Percentiles rank a stretch among this genome's conserved stretches.
These are phyloP conservation scores for Rhododendron ovatum DNA, from an alignment of 148 eudicot genomes.

Conservation along the genomic window DNA sequence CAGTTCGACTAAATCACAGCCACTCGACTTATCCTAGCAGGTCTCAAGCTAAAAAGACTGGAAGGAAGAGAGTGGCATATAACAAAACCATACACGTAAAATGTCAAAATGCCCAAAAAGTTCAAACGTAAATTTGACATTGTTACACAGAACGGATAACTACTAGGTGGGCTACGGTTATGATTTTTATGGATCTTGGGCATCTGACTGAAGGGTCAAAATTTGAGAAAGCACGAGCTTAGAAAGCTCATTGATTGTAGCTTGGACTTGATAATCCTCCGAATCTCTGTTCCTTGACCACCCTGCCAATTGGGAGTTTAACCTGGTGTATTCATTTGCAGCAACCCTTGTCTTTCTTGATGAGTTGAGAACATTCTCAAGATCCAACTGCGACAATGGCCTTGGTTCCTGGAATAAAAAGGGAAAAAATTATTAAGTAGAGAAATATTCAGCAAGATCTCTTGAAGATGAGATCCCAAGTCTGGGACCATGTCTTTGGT, in stretches of 20 bases:
- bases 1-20: not conserved
- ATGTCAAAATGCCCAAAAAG: not conserved
- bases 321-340: conserved; percentile 64
- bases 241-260: conserved; percentile 63
- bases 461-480: not conserved
- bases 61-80: not conserved
- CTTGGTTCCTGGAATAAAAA: conserved; percentile 55
- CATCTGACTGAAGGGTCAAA: conserved; percentile 49
- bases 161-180: not conserved
- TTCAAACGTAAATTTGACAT: not conserved
- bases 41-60: not conserved
- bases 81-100: not conserved
- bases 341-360: conserved; percentile 58
- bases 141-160: not conserved
- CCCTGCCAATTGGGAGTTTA: conserved; percentile 35
- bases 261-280: conserved; percentile 56
- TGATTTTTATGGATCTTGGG: conserved; percentile 33
- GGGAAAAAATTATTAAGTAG: not conserved
- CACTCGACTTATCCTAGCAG: not conserved
- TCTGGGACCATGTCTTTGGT: not conserved
- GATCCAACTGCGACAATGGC: conserved; percentile 56
- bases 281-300: conserved; percentile 44
- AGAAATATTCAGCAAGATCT: not conserved
- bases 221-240: conserved; percentile 69
- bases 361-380: conserved; percentile 57